Evolutionary conservation across 2,329 filamentous ascomycete genomes (phyloP).

Genomic region (Neophaeococcomyces aloes): DNA sequence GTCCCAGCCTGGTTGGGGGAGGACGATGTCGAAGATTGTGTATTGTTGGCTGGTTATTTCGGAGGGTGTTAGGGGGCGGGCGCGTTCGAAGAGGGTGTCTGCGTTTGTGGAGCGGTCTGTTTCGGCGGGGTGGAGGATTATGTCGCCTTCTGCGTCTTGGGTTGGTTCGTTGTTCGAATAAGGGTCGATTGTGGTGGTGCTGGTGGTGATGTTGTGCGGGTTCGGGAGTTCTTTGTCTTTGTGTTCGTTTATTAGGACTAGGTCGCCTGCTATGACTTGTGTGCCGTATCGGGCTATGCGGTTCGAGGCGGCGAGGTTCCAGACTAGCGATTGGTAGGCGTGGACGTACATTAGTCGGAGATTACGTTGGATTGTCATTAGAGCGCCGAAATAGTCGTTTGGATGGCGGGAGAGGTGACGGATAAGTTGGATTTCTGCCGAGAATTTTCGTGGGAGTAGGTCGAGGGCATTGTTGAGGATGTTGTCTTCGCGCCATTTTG

Average conservation of each 20-base stretch:
- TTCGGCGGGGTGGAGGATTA: slow-evolving; percentile 51
- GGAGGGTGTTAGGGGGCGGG: slow-evolving; percentile 61
- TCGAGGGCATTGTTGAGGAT: slow-evolving; percentile 51
- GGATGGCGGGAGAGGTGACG: slow-evolving; percentile 53
- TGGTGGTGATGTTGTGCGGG: no score
- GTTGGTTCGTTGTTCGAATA: slow-evolving; percentile 24
- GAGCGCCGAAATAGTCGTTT: slow-evolving; percentile 68
- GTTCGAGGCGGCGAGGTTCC: slow-evolving; percentile 75
- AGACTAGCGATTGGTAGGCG: slow-evolving; percentile 88
- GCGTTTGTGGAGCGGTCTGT: slow-evolving; percentile 45
- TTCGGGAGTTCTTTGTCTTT: slow-evolving; percentile 36
- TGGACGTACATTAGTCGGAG: slow-evolving; percentile 92
- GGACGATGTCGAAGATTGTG: slow-evolving; percentile 75
- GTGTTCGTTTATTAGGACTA: slow-evolving; percentile 59
- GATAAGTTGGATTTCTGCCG: slow-evolving; percentile 68
- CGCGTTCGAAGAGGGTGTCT: slow-evolving; percentile 54
- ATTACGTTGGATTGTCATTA: slow-evolving; percentile 69
- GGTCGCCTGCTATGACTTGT: slow-evolving; percentile 70
- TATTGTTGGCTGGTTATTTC: slow-evolving; percentile 69
- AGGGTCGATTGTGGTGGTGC: no score
- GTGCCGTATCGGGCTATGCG: slow-evolving; percentile 67
- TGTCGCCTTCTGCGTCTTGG: slow-evolving; percentile 53
- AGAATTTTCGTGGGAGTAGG: slow-evolving; percentile 67
- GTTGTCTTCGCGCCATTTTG: slow-evolving; percentile 56
- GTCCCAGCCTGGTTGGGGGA: slow-evolving; percentile 87